Base-by-base conservation (phyloP, 2,329 filamentous ascomycete genomes). In the Cryphonectria naterciae region DNA sequence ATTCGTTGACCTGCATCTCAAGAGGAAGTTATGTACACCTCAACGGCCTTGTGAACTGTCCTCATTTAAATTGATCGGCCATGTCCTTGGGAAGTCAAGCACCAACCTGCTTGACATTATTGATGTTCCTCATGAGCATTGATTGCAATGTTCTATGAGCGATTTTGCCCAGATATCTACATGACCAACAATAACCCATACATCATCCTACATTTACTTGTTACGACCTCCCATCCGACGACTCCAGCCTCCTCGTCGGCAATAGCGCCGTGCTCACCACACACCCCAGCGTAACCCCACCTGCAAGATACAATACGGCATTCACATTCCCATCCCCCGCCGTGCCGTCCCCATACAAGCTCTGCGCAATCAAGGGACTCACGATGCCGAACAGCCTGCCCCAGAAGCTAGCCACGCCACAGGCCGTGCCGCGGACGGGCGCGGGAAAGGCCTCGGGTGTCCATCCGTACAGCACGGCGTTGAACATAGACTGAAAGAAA, bases 351-450 rank as follows among this genome's bases (percentile, higher is more conserved):
- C 80, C 77, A 52, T 83, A 79, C n/a, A 84, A 79, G 73, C 39
- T 43, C 68, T 87, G 84, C 5, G 85, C 86, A 68, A 87, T 86
- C 52, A 89, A 75, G 0, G 88, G 88, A 52, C 85, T 86, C 22
- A 89, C 82, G 61, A 90, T 89, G 13, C 86, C 85, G 73, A 88
- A 88, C 35, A 89, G 68, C 1, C 88, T 78, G 1, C 88, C 88
- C 86, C 86, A 89, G 75, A 88, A 89, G 71, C 85, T 86, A 1
- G 87, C 86, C 17, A 89, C 72, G 0, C 88, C 88, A 74, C 85
- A 86, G 0, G 88, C 80, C 0, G 84, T 87, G 4, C 85, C 86
- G 49, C 85, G 77, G 22, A 87, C 82, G 0, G 83, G 82, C 3
- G 85, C 84, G 0, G 85, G 84, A 72, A 86, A 87, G 7, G 83